Evolutionary conservation across 129 eudicot species (phyloP), one percentile per base, ranked within the genome.

Genomic region (Flaveria brownii): DNA sequence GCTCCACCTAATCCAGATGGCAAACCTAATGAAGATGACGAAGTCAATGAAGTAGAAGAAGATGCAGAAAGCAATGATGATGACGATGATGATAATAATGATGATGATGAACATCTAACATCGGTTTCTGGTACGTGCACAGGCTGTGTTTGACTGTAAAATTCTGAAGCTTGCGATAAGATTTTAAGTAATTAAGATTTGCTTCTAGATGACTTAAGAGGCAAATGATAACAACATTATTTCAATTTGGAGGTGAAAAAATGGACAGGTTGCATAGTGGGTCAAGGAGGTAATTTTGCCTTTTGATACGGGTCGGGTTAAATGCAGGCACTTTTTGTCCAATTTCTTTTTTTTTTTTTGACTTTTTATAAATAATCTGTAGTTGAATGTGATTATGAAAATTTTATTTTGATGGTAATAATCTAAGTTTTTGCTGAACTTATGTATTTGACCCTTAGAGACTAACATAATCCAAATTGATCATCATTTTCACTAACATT

Each of bases 51-150:
- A 54, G 67, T 70, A 56, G 82, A 83, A 80, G 90, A 80, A 69
- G 88, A 62, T 6, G 45, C 30, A 28, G 4, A 30, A 28, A 22
- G 15, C 68, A 28, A 83, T 8, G 77, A 78, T 12, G 81, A 82
- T 46, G 90, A 79, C 6, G 77, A 78, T 15, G 90, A 82, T 9
- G 75, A 78, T 15, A 88, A 80, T 9, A 75, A 78, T 15, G 90
- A 82, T 54, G 87, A 82, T 23, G 83, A 26, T 43, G 91, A 88
- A 41, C 82, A 82, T 57, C 74, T 57, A 9, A 81, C 84, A 43
- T 84, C 90, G 12, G 80, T 88, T 70, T 82, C 98, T 72, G 98
- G 98, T 93, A 93, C 15, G 41, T 43, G 30, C 64, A 52, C 69
- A 9, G 17, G 26, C 18, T 20, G 30, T 47, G 60, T 56, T 42